Evolutionary conservation across 1,284 basidiomycete genomes (phyloP).

Genomic region (Ceratobasidium sp.): DNA sequence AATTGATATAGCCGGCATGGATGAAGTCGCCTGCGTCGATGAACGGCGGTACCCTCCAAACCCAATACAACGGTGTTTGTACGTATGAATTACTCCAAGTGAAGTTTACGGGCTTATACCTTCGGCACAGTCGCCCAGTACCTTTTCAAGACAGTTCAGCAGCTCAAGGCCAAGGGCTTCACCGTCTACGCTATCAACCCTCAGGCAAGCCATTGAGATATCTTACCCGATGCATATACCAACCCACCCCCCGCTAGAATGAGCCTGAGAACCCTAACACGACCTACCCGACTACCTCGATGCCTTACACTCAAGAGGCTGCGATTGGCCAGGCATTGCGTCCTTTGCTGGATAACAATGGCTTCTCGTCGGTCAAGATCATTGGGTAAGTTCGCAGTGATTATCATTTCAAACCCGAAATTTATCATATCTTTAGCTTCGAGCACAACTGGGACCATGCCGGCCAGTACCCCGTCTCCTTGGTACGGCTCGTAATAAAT

Average conservation of each 20-base stretch:
- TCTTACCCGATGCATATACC: neutral
- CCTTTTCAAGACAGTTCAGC: slow-evolving; percentile 65
- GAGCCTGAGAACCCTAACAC: slow-evolving; percentile 66
- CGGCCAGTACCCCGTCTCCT: slow-evolving; percentile 60
- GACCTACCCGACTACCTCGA: slow-evolving; percentile 63
- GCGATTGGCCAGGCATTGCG: slow-evolving; percentile 62
- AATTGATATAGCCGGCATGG: slow-evolving; percentile 61
- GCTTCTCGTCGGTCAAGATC: slow-evolving; percentile 61
- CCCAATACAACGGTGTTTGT: slow-evolving; percentile 56
- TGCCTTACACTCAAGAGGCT: slow-evolving; percentile 60
- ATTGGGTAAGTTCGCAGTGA: slow-evolving; percentile 54
- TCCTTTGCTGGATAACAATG: slow-evolving; percentile 62
- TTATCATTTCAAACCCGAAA: neutral
- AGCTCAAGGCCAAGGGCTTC: slow-evolving; percentile 62
- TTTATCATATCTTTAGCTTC: slow-evolving; percentile 48
- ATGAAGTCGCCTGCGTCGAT: slow-evolving; percentile 64
- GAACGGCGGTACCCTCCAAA: slow-evolving; percentile 61
- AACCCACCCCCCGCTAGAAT: slow-evolving; percentile 56
- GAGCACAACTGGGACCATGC: slow-evolving; percentile 67
- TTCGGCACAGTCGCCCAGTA: slow-evolving; percentile 61
- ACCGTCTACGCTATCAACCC: slow-evolving; percentile 63
- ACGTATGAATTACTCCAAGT: neutral
- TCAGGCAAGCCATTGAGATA: slow-evolving; percentile 55
- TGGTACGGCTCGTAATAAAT: slow-evolving; percentile 55
- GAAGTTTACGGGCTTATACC: neutral